Conservation (phyloP, 306 rosid species). For the Dryas alaskensis region DNA sequence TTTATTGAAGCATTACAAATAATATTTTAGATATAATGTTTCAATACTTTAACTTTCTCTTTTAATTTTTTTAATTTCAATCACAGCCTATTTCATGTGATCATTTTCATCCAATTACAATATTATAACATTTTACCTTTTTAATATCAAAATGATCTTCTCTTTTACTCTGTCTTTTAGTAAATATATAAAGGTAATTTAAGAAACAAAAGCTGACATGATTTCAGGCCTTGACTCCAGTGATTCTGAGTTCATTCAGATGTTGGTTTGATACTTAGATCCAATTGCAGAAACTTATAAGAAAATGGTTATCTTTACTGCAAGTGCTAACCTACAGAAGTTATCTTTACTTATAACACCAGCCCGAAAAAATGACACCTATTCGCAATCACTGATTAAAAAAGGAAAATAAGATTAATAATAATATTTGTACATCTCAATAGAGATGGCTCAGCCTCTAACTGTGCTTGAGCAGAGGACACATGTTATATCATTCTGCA, state of each 20-base stretch:
- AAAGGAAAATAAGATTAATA: no score
- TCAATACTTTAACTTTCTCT: slow-evolving; percentile 1
- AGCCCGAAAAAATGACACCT: no score
- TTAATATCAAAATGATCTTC: neutral
- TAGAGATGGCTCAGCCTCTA: no score
- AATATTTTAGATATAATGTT: slow-evolving; percentile 2
- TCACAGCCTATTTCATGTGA: slow-evolving; percentile 3
- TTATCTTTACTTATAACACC: no score
- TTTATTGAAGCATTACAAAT: slow-evolving; percentile 17
- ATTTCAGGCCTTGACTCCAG: slow-evolving; percentile 15
- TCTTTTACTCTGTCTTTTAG: slow-evolving; percentile 15
- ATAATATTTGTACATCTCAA: no score
- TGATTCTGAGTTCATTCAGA: slow-evolving; percentile 16
- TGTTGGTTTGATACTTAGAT: slow-evolving; percentile 15
- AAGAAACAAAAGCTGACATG: slow-evolving; percentile 32
- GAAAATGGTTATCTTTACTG: slow-evolving; percentile 2
- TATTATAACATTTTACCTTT: neutral
- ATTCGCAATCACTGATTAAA: no score
- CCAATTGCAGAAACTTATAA: slow-evolving; percentile 25
- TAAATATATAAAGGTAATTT: neutral
- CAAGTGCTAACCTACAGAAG: neutral
- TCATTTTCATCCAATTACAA: neutral
- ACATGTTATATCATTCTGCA: no score
- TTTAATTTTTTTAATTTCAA: slow-evolving; percentile 6
- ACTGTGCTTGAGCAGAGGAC: no score